A percentile compares a stretch with the other conserved stretches of the same genome.
Evolutionary conservation across 106 monocot genomes (phyloP).

Genomic region (Dendrobium officinale): DNA sequence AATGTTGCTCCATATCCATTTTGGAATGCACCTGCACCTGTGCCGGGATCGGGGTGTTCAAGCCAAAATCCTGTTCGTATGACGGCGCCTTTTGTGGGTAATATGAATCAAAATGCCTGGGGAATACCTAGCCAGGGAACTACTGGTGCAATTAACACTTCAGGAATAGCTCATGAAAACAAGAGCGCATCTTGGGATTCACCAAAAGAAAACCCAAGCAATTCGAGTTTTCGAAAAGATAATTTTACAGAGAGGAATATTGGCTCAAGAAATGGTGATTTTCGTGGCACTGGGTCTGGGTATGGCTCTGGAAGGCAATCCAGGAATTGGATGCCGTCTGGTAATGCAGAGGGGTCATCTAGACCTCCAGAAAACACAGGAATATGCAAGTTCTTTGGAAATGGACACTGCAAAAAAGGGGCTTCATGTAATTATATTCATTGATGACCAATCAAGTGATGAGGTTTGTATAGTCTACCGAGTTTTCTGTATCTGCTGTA

Average conservation of each 20-base stretch:
- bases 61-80: slow-evolving; percentile 8
- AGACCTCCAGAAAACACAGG: neutral
- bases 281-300: slow-evolving; percentile 10
- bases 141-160: slow-evolving; percentile 15
- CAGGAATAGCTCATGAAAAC: slow-evolving; percentile 25
- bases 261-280: slow-evolving; percentile 12
- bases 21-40: slow-evolving; percentile 20
- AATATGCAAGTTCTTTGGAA: neutral
- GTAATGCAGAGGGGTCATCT: slow-evolving; percentile 17
- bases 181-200: slow-evolving; percentile 18
- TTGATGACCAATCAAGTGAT: neutral
- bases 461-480: neutral
- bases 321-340: slow-evolving; percentile 17
- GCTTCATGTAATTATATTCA: neutral
- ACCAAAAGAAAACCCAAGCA: slow-evolving; percentile 15
- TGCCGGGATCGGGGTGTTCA: slow-evolving; percentile 8
- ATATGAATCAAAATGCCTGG: slow-evolving; percentile 26
- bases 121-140: slow-evolving; percentile 15
- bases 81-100: slow-evolving; percentile 9
- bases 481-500: neutral
- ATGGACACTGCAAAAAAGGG: slow-evolving; percentile 6
- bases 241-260: slow-evolving; percentile 22
- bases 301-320: slow-evolving; percentile 18
- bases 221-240: slow-evolving; percentile 15
- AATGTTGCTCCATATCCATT: slow-evolving; percentile 16